Evolutionary conservation across 1,139 yeast genomes (phyloP).

Genomic region (Candida glucosophila): DNA sequence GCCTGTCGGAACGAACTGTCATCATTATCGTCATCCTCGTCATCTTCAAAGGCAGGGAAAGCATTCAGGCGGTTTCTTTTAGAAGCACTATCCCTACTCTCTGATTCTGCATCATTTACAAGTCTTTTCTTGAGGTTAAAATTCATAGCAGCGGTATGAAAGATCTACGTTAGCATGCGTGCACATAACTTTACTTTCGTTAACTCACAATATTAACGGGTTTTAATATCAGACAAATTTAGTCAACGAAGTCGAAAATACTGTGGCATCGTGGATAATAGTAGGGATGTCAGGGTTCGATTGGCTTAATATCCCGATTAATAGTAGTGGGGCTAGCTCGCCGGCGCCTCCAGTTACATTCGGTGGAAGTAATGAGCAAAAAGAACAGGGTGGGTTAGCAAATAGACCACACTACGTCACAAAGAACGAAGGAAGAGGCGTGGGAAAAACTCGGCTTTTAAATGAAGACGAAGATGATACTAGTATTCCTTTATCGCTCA

Average conservation of each 20-base stretch:
- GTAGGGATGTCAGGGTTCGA: constrained; percentile 11
- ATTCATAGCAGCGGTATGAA: too few species aligned
- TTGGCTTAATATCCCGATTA: constrained; percentile 14
- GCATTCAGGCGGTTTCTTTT: background rate
- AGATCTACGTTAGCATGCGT: too few species aligned
- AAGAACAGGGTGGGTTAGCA: background rate
- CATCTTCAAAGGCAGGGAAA: constrained; percentile 1
- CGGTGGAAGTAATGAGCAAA: constrained; percentile 6
- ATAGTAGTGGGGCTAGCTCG: constrained; percentile 8
- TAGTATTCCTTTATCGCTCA: constrained; percentile 50
- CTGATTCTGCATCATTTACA: background rate
- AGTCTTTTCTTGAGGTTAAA: constrained; percentile 7
- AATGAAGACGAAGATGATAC: constrained; percentile 11
- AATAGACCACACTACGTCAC: background rate
- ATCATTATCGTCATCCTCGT: constrained; percentile 2
- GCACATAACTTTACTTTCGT: too few species aligned
- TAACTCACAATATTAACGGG: too few species aligned
- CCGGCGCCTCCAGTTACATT: constrained; percentile 18
- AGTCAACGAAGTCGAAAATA: too few species aligned
- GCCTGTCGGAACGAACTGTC: background rate
- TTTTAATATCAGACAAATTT: too few species aligned
- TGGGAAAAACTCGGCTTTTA: too few species aligned
- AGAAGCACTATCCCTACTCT: constrained; percentile 1
- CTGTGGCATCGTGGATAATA: too few species aligned
- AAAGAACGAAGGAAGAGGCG: constrained; percentile 2